Percentiles rank a stretch among this genome's conserved stretches.
These are phyloP conservation scores for Jackrogersella minutella DNA, from an alignment of 495 filamentous ascomycete species.

Conservation along the genomic window DNA sequence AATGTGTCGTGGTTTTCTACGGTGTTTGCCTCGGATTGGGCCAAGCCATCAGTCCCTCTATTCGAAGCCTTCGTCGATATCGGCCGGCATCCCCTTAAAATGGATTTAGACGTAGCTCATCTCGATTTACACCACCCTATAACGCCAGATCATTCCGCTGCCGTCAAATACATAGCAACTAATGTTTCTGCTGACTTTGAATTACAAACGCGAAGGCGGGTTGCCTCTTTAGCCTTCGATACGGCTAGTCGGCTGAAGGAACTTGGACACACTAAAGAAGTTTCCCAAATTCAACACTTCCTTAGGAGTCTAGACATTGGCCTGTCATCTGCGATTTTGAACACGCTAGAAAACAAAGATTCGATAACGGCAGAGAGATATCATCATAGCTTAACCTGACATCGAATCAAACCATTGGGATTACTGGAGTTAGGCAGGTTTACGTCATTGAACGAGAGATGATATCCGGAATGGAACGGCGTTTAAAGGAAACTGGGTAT, in stretches of 20 bases:
- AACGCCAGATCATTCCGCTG: conserved; percentile 45
- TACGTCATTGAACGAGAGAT: conserved; percentile 9
- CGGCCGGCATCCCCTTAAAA: conserved; percentile 15
- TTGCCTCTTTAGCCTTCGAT: conserved; percentile 40
- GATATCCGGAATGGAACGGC: conserved; percentile 24
- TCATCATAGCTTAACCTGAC: not conserved
- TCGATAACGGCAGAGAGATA: conserved; percentile 11
- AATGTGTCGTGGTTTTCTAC: conserved; percentile 48
- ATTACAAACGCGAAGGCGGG: conserved; percentile 10
- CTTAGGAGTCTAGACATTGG: conserved; percentile 18
- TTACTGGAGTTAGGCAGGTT: conserved; percentile 1
- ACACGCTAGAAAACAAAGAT: not conserved
- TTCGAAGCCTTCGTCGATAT: conserved; percentile 54
- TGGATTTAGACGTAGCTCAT: conserved; percentile 46
- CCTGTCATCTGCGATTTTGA: conserved; percentile 10
- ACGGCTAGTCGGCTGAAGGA: conserved; percentile 37
- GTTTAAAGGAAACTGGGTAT: conserved; percentile 7
- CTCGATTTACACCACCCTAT: conserved; percentile 54
- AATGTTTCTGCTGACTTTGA: not conserved
- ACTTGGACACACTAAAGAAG: conserved; percentile 31
- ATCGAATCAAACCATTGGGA: not conserved
- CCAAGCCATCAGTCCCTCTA: conserved; percentile 42
- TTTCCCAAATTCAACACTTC: conserved; percentile 40
- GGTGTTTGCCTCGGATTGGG: conserved; percentile 39
- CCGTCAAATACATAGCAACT: conserved; percentile 45